These are phyloP conservation scores for Auricularia heimuer DNA, from an alignment of 768 basidiomycete genomes.

Conservation along the genomic window DNA sequence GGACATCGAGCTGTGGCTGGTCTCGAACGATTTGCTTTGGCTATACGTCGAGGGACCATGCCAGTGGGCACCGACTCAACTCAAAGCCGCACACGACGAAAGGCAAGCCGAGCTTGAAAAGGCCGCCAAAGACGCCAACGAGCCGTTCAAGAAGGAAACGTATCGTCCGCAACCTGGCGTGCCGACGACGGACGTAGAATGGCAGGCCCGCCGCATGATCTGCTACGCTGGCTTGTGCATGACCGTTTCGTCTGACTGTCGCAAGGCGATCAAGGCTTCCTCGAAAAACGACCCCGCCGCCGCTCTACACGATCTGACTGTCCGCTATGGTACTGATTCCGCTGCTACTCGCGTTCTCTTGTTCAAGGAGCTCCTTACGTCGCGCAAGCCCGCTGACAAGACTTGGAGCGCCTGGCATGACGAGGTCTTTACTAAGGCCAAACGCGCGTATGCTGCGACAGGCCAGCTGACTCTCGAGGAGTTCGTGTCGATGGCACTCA, in stretches of 20 bases:
- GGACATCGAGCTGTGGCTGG: not conserved
- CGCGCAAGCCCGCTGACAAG: not conserved
- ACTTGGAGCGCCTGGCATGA: not conserved
- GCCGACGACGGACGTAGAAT: not conserved
- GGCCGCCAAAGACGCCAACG: not conserved
- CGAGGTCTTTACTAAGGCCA: not conserved
- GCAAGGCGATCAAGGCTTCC: not conserved
- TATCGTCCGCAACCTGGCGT: not conserved
- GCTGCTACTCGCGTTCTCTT: not conserved
- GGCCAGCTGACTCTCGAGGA: not conserved
- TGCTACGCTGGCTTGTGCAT: not conserved
- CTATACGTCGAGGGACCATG: not conserved
- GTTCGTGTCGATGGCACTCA: not conserved
- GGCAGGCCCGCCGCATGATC: not conserved
- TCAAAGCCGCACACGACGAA: not conserved
- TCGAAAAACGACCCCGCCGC: not conserved
- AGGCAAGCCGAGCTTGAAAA: not conserved
- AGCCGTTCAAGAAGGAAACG: not conserved
- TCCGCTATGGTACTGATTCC: not conserved
- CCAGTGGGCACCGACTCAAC: not conserved
- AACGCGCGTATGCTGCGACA: not conserved
- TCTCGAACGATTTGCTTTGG: not conserved
- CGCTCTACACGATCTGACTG: not conserved
- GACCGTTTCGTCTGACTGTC: not conserved
- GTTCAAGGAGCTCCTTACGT: not conserved